These are phyloP conservation scores for Podaxis sp. DNA, from an alignment of 768 basidiomycete species.

Conservation along the genomic window DNA sequence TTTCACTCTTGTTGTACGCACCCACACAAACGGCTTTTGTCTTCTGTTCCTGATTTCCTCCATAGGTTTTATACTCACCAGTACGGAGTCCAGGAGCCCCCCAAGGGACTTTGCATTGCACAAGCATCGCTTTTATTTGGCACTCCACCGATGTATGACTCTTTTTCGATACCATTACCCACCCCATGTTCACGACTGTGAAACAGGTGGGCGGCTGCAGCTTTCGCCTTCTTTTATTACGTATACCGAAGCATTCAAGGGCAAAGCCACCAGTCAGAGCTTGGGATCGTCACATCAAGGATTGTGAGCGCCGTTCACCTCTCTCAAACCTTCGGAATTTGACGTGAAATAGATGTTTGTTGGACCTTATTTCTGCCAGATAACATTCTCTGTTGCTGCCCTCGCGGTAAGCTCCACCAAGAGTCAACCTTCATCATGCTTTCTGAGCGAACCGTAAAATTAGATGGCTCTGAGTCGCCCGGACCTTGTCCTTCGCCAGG, in stretches of 20 bases:
- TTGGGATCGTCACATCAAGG: slow-evolving; percentile 17
- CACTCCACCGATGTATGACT: slow-evolving; percentile 35
- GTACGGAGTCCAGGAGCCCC: no score
- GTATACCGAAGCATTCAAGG: slow-evolving; percentile 20
- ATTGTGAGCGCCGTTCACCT: slow-evolving; percentile 18
- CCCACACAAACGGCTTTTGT: no score
- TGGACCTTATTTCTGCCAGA: slow-evolving; percentile 31
- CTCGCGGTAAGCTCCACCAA: slow-evolving; percentile 22
- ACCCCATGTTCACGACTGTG: neutral
- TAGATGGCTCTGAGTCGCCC: slow-evolving; percentile 28
- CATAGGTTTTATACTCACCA: no score
- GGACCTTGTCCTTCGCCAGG: slow-evolving; percentile 23
- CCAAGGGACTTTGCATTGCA: slow-evolving; percentile 21
- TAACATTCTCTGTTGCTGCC: slow-evolving; percentile 26
- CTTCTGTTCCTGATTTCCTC: no score
- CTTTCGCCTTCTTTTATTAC: slow-evolving; percentile 33
- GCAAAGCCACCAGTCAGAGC: slow-evolving; percentile 2
- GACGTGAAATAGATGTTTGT: slow-evolving; percentile 29
- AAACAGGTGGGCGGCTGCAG: slow-evolving; percentile 32
- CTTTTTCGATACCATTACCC: neutral
- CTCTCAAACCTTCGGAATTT: neutral
- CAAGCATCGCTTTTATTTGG: slow-evolving; percentile 42
- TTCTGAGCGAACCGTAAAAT: neutral
- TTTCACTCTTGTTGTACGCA: no score
- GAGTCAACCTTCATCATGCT: neutral